Base-by-base conservation (phyloP, 306 rosid species). In the Rubus idaeus region DNA sequence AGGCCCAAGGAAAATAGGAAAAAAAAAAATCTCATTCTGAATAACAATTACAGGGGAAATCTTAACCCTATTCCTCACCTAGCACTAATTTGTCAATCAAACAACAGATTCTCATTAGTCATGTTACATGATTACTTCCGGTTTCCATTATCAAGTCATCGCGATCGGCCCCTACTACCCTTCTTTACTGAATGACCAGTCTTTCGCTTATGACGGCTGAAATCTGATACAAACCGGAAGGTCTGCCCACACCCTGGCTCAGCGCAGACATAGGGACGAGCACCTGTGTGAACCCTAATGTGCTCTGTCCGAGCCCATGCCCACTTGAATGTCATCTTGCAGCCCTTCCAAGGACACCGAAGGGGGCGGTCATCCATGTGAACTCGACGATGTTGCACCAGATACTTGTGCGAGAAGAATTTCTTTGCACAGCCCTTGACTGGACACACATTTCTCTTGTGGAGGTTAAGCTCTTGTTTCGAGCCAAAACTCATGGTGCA, bases 261-360 rank as follows among this genome's bases (percentile, higher is more conserved):
- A 17, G 86, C 91, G 55, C 99, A 96, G 12, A 87, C 89, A 72
- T 96, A 96, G 50, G 99, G 99, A 16, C 97, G 96, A 13, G 90
- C 97, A 46, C 98, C 99, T 1, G 98, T 96, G 82, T 96, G 99
- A 75, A 96, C 98, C 78, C 99, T 87, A 69, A 96, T 91, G 87
- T 96, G 99, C 71, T 96, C 99, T 0, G 99, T 96, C 55, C 97
- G 96, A 57, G 99, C 98, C 99, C 99, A 93, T 46, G 99, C 94
- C 99, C 98, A 93, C 86, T 96, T 96, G 92, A 96, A 96, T 50
- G 91, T 91, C 99, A 93, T 96, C 94, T 93, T 93, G 96, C 99
- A 96, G 75, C 99, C 99, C 89, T 88, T 96, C 99, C 99, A 96
- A 26, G 98, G 98, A 74, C 99, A 96, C 89, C 83, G 83, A 68